Conservation (phyloP, 1,284 basidiomycete genomes). For the Moesziomyces sp. region DNA sequence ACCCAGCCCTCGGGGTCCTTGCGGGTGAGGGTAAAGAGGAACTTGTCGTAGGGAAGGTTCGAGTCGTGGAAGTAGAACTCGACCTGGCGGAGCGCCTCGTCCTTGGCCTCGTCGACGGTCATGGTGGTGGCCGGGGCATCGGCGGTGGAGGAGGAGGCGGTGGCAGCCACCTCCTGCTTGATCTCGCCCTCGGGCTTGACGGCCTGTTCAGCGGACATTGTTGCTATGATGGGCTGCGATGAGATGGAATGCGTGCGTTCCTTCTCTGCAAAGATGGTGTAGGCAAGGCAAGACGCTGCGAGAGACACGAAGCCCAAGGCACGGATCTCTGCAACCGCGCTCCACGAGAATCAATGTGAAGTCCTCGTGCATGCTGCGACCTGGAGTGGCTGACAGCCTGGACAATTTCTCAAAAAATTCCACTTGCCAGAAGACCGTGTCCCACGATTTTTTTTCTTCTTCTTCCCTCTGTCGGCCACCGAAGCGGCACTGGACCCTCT, state of each 20-base stretch:
- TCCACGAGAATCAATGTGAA: background rate
- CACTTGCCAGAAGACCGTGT: background rate
- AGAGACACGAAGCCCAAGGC: background rate
- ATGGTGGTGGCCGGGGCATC: slow-evolving; percentile 21
- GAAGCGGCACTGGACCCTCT: background rate
- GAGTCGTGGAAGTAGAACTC: slow-evolving; percentile 92
- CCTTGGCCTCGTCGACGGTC: slow-evolving; percentile 53
- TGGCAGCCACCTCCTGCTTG: slow-evolving; percentile 19
- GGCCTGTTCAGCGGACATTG: slow-evolving; percentile 37
- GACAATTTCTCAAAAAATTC: background rate
- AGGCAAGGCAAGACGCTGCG: slow-evolving; percentile 1
- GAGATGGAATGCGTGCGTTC: slow-evolving; percentile 2
- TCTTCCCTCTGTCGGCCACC: background rate
- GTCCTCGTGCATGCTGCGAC: background rate
- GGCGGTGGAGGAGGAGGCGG: slow-evolving; percentile 23
- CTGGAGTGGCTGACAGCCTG: background rate
- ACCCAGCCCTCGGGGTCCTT: slow-evolving; percentile 79
- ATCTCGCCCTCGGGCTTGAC: slow-evolving; percentile 12
- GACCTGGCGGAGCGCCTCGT: slow-evolving; percentile 69
- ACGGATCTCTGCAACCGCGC: background rate
- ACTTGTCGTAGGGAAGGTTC: slow-evolving; percentile 97
- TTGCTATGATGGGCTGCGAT: slow-evolving; percentile 1
- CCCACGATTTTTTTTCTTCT: background rate
- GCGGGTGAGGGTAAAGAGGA: slow-evolving; percentile 76
- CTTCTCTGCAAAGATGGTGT: slow-evolving; percentile 2